Evolutionary conservation across 2,329 filamentous ascomycete species (phyloP), one percentile per base, ranked within the genome.

Genomic region (Thermomyces lanuginosus): DNA sequence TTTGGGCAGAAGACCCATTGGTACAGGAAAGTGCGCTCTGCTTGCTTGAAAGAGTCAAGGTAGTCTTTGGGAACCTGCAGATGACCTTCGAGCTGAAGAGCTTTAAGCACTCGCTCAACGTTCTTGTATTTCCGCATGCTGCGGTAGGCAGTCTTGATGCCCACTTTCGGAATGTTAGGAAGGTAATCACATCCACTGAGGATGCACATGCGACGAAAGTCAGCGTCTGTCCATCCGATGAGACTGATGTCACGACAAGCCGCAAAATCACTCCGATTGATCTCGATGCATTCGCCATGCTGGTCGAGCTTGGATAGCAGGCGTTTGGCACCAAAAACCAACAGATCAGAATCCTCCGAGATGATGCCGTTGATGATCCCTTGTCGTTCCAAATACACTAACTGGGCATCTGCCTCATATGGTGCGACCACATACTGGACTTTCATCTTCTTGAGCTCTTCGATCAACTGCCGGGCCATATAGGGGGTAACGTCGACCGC

Each of bases 171-270:
- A 35, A 98, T 79, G 32, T 77, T 78, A 2, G 75, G 62, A n/a
- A 95, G 66, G 49, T 98, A 98, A 48, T 98, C 89, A 48, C 89
- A 98, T 5, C 89, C 89, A 46, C 83, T 92, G 33, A 98, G 58
- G 39, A 98, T 98, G 21, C 84, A 82, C 89, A 98, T 98, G 28
- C 73, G 74, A 32, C 89, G 71, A 43, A 98, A 98, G 39, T 93
- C 81, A 6, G 66, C 63, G 49, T 95, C 86, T 2, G 80, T 78
- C 86, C 86, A 98, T 5, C 84, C 86, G 3, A 82, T 76, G 21
- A 98, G 58, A 28, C 77, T 92, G 25, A 95, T 67, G 38, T 93
- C 89, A 26, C 79, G 75, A 38, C 82, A 91, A 16, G 80, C 73
- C 27, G 80, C 78, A 45, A 98, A 95, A 46, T 93, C 80, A 8